Evolutionary conservation across 352 stramenopile species (phyloP).

Genomic region (Phytopythium kandeliae): DNA sequence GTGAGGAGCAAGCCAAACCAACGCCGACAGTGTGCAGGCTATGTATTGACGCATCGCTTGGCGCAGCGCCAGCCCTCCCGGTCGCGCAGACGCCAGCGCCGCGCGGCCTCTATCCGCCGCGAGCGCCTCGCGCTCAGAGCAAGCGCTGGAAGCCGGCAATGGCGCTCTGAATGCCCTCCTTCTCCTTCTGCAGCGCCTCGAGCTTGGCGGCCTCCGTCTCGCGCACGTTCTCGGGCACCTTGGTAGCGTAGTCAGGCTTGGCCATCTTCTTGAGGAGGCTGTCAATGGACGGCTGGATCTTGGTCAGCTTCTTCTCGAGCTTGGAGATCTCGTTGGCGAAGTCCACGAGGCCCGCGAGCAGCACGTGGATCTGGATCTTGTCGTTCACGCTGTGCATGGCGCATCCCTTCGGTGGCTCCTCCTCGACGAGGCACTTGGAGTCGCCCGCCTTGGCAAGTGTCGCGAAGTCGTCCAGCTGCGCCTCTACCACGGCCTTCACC

Average conservation of each 20-base stretch:
- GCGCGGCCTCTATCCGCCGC: not conserved
- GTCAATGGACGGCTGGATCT: constrained; percentile 69
- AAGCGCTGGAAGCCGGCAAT: constrained; percentile 78
- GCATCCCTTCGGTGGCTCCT: constrained; percentile 80
- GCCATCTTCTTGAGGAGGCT: constrained; percentile 77
- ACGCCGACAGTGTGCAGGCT: not conserved
- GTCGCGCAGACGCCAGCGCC: not conserved
- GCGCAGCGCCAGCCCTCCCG: not conserved
- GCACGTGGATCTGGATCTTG: constrained; percentile 88
- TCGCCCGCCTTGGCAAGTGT: constrained; percentile 92
- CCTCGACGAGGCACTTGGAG: constrained; percentile 84
- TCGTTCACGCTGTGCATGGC: constrained; percentile 94
- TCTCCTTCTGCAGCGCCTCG: constrained; percentile 76
- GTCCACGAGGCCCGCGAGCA: constrained; percentile 79
- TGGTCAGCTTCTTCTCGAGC: constrained; percentile 85
- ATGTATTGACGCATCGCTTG: constrained; percentile 2
- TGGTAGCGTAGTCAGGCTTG: constrained; percentile 73
- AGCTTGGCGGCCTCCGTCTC: constrained; percentile 77
- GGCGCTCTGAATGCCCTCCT: constrained; percentile 65
- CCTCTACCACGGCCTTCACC: constrained; percentile 62
- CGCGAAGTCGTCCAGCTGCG: constrained; percentile 92
- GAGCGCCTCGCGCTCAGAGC: constrained; percentile 22
- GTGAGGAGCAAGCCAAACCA: not conserved
- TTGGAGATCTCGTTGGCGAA: constrained; percentile 89
- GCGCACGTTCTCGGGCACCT: constrained; percentile 75